Conservation (phyloP, 2,329 filamentous ascomycete species). For the Penicillium palitans region DNA sequence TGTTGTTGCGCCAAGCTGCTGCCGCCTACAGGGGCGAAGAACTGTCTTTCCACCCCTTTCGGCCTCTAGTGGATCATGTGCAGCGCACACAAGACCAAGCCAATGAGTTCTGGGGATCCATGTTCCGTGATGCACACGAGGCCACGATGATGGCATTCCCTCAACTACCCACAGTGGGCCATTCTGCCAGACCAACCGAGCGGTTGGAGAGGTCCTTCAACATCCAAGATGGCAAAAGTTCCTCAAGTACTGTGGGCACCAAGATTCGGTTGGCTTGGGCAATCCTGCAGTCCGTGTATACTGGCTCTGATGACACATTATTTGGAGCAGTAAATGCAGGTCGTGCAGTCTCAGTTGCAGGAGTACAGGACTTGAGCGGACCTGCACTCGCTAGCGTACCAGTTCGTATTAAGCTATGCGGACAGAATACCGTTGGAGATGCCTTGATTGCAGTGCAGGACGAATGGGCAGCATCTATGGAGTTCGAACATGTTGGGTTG, state of each 20-base stretch:
- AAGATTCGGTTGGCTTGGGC: constrained; percentile 19
- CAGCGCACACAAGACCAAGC: background rate
- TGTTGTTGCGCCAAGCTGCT: constrained; percentile 14
- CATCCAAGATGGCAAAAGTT: background rate
- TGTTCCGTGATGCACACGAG: background rate
- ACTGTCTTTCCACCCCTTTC: constrained; percentile 12
- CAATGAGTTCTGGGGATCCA: background rate
- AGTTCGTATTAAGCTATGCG: background rate
- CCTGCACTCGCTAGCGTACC: constrained; percentile 14
- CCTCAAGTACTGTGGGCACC: constrained; percentile 5
- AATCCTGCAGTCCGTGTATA: constrained; percentile 14
- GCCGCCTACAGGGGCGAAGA: constrained; percentile 15
- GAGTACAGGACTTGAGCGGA: constrained; percentile 13
- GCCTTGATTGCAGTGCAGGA: constrained; percentile 6
- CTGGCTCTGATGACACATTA: constrained; percentile 7
- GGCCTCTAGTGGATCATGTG: constrained; percentile 18
- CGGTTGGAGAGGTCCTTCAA: background rate
- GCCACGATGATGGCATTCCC: background rate
- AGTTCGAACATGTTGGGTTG: constrained; percentile 17
- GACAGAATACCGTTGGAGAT: background rate
- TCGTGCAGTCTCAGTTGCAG: constrained; percentile 9
- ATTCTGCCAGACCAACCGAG: constrained; percentile 1
- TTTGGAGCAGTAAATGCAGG: constrained; percentile 17
- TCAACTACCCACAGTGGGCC: constrained; percentile 3
- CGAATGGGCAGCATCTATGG: constrained; percentile 14